Evolutionary conservation across 306 rosid species (phyloP), one percentile per base, ranked within the genome.

Genomic region (Abrus precatorius): DNA sequence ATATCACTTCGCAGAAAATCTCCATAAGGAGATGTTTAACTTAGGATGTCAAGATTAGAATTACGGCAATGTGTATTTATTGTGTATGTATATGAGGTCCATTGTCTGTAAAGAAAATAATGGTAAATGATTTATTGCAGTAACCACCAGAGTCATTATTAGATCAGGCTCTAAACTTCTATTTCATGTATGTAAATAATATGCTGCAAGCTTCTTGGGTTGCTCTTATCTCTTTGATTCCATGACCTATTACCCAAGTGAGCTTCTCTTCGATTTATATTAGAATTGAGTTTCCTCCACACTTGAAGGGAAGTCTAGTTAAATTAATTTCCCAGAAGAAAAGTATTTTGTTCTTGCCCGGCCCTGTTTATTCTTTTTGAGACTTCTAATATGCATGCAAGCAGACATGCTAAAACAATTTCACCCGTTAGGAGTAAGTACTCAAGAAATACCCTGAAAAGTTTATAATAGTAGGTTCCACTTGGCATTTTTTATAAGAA

Each of bases 111-210:
- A 75, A 82, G 84, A 69, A 85, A 73, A 76, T 54, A 84, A 88
- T 81, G 89, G 90, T 84, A 91, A 87, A 91, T 86, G 90, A 85
- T 80, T 84, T 74, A 77, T 78, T 62, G 87, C 86, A 86, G 73
- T 82, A 74, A 68, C 64, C 69, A 68, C 64, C 69, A 72, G 82
- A 65, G 86, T 76, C 74, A 38, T 77, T 67, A 44, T 67, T 76
- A 59, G 77, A 32, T 66, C 54, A 68, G 85, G 63, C 85, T 90
- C 86, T 60, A 32, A 76, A 74, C 87, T 81, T 80, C 59, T 75
- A 74, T 71, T 44, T 75, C 36, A 71, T 62, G n/a, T 78, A 59
- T 94, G 95, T 91, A 92, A 88, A 92, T 89, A 91, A 92, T 88
- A 86, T 79, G 82, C 88, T 75, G 82, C 91, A 82, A 75, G 63